Base-by-base conservation (phyloP, 306 rosid genomes). In the Hippophae gyantsensis region DNA sequence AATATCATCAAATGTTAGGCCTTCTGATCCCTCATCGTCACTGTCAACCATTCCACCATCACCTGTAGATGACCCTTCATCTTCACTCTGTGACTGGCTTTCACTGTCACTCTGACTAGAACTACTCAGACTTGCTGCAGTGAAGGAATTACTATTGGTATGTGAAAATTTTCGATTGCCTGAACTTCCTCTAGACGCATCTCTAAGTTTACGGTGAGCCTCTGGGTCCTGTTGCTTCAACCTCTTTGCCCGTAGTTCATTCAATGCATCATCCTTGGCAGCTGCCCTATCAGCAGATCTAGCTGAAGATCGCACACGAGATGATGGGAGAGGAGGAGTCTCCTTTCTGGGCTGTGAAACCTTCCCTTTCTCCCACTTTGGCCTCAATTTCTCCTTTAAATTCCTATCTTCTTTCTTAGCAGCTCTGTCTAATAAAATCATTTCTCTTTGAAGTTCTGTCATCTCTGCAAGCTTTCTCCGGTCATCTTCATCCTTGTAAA, bases 401-500 rank as follows among this genome's bases (percentile, higher is more conserved):
- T 64, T 78, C 66, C 80, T 92, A 72, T 92, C 97, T 59, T 71
- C 79, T 58, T 88, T 92, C 82, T 88, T 92, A 10, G 77, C 42
- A 12, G 97, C 96, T 69, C 99, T 86, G 38, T 92, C 95, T 0
- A 94, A 76, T 67, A 92, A 74, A 61, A 92, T 92, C 86, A 88
- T 86, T 84, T 92, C 99, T 70, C 99, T 88, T 66, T 92, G 86
- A 68, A 92, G 86, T 70, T 92, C 99, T 67, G 95, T 77, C 99
- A 92, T 92, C 75, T 89, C 94, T 23, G 90, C 78, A 56, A 88
- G 95, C 64, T 88, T 92, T 47, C 66, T 69, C 60, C 86, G 63
- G 60, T 88, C 94, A 48, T 86, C 89, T 5, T 92, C 95, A 46
- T 88, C 78, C 78, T 86, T 92, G 64, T 88, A 92, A 63, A 92